phyloP scores from a whole-genome alignment of 2,329 filamentous ascomycete genomes.

The Pyrenophora seminiperda region DNA sequence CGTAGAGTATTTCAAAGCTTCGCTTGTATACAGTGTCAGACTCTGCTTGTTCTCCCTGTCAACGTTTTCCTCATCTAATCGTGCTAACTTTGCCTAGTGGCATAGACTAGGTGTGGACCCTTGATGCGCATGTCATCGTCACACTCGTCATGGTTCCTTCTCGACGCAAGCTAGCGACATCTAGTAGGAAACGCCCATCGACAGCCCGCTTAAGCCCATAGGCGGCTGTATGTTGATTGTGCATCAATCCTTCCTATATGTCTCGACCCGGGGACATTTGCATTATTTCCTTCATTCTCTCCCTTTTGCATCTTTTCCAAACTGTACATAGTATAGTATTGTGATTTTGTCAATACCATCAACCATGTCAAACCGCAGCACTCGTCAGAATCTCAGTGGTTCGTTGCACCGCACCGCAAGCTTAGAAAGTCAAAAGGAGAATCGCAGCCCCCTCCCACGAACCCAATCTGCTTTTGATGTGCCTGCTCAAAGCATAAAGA shows the following conservation, averaged over 20 bases:
- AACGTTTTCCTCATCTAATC: background rate
- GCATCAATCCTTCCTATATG: no score
- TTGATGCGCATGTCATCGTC: constrained; percentile 9
- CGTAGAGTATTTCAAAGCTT: background rate
- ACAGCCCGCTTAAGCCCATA: background rate
- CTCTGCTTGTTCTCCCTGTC: background rate
- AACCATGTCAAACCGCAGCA: constrained; percentile 12
- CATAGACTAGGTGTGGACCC: constrained; percentile 6
- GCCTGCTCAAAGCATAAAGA: constrained; percentile 6
- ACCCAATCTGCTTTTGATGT: constrained; percentile 6
- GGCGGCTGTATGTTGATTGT: constrained; percentile 1
- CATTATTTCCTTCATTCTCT: background rate
- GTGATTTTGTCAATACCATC: background rate
- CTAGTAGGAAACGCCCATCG: background rate
- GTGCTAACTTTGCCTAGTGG: background rate
- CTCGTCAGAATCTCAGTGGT: constrained; percentile 15
- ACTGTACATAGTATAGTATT: background rate
- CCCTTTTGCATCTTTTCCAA: background rate
- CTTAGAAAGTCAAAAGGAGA: background rate
- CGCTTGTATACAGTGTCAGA: background rate
- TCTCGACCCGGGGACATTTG: no score
- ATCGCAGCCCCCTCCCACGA: background rate
- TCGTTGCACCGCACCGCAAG: constrained; percentile 9
- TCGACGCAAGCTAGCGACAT: background rate
- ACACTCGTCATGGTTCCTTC: constrained; percentile 7